Conservation (phyloP, 495 filamentous ascomycete genomes). For the Penicillium subrubescens region DNA sequence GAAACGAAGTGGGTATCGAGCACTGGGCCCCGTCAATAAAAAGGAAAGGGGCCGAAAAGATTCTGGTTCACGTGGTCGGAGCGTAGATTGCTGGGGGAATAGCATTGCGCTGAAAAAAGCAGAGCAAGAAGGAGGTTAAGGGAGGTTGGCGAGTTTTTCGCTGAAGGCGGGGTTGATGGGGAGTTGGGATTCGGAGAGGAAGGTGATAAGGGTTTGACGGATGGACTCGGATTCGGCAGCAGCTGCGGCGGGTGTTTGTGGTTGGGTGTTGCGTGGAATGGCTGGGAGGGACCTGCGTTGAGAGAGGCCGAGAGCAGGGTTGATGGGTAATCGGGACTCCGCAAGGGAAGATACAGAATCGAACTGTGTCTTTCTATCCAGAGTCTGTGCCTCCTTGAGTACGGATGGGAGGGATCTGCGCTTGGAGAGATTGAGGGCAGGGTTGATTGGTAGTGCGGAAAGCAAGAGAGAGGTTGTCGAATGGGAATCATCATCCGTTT, state of each 20-base stretch:
- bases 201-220: slow-evolving; percentile 11
- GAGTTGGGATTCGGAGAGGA: slow-evolving; percentile 35
- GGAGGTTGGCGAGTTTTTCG: slow-evolving; percentile 13
- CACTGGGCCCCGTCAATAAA: slow-evolving; percentile 21
- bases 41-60: slow-evolving; percentile 19
- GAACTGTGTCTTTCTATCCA: neutral
- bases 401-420: neutral
- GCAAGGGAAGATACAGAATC: slow-evolving; percentile 4
- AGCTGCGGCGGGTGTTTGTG: neutral
- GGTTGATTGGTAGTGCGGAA: slow-evolving; percentile 27
- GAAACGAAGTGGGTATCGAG: slow-evolving; percentile 36
- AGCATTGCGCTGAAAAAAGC: slow-evolving; percentile 10
- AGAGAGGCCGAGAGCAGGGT: slow-evolving; percentile 29
- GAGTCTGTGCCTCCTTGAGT: neutral
- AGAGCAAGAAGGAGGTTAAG: slow-evolving; percentile 2
- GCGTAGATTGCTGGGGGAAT: neutral
- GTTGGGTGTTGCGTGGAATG: neutral
- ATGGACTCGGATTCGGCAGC: neutral
- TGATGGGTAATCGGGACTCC: slow-evolving; percentile 24
- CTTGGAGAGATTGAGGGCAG: slow-evolving; percentile 11
- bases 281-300: slow-evolving; percentile 12
- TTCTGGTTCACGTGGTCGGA: slow-evolving; percentile 18
- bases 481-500: neutral
- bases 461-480: slow-evolving; percentile 16
- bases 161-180: slow-evolving; percentile 42